A percentile compares a stretch with the other conserved stretches of the same genome.
Conservation (phyloP, 2,329 filamentous ascomycete species). For the Colletotrichum echinochloae region DNA sequence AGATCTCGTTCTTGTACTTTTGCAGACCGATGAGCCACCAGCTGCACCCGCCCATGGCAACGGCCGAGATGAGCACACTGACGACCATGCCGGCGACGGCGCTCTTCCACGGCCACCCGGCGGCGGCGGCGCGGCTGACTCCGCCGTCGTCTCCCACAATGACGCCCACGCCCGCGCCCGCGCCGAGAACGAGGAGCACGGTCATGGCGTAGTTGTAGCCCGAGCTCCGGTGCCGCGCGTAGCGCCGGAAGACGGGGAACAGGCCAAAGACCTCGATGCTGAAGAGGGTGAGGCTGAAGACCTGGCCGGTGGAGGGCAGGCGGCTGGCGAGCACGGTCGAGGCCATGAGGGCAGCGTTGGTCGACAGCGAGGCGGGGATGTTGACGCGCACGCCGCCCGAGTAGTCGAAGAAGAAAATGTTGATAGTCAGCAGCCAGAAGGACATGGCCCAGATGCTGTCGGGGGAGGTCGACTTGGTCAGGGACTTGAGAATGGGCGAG, state of each 20-base stretch:
- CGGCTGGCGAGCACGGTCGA: constrained; percentile 93
- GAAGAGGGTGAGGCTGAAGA: constrained; percentile 95
- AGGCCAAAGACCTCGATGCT: constrained; percentile 97
- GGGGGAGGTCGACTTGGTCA: constrained; percentile 91
- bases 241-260: constrained; percentile 96
- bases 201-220: constrained; percentile 84
- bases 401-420: constrained; percentile 99
- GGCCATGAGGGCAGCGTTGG: constrained; percentile 96
- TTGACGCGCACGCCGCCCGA: constrained; percentile 59
- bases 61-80: constrained; percentile 77
- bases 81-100: constrained; percentile 79
- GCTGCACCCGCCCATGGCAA: constrained; percentile 92
- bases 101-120: constrained; percentile 63
- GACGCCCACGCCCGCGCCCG: constrained; percentile 81
- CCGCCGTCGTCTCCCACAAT: constrained; percentile 61
- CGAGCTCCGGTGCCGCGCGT: constrained; percentile 86
- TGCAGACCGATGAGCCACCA: constrained; percentile 99
- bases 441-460: constrained; percentile 99
- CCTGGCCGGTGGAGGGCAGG: constrained; percentile 89
- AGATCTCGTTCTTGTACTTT: constrained; percentile 99
- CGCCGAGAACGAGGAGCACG: constrained; percentile 79
- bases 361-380: constrained; percentile 82
- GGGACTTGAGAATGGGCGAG: constrained; percentile 93
- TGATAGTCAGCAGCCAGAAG: constrained; percentile 91
- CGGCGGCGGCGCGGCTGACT: constrained; percentile 45